Evolutionary conservation across 228 moss, liverwort and hornwort species (phyloP).

Genomic region (Sphagnum magellanicum): DNA sequence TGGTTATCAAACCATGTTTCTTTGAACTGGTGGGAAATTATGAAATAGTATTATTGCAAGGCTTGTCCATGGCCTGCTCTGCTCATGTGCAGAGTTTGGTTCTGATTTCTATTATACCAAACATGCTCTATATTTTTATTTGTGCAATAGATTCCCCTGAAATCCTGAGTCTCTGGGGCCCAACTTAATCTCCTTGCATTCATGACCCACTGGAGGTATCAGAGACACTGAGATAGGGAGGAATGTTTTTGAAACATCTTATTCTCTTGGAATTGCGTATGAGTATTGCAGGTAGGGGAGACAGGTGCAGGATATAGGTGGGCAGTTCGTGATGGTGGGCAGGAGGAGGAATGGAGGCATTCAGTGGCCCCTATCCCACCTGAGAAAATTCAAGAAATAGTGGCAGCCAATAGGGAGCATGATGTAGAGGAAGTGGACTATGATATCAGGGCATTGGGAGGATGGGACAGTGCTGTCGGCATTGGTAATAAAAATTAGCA

Average conservation of each 20-base stretch:
- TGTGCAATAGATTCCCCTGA: too few relatives aligned
- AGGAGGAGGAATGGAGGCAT: constrained; percentile 95
- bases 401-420: constrained; percentile 68
- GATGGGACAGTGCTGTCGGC: constrained; percentile 42
- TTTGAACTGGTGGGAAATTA: too few relatives aligned
- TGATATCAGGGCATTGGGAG: constrained; percentile 52
- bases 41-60: too few relatives aligned
- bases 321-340: constrained; percentile 55
- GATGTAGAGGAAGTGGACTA: constrained; percentile 79
- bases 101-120: too few relatives aligned
- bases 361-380: constrained; percentile 81
- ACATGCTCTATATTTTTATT: too few relatives aligned
- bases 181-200: too few relatives aligned
- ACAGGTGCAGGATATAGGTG: constrained; percentile 82
- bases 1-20: not conserved
- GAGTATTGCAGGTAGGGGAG: constrained; percentile 59
- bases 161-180: too few relatives aligned
- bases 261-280: not conserved
- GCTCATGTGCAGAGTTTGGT: too few relatives aligned
- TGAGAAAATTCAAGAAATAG: constrained; percentile 65
- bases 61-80: too few relatives aligned
- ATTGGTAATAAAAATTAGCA: constrained; percentile 16
- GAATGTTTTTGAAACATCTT: too few relatives aligned
- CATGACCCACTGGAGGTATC: too few relatives aligned
- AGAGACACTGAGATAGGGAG: too few relatives aligned